These are phyloP conservation scores for Globisporangium radiosum DNA, from an alignment of 352 stramenopile species.

Conservation along the genomic window DNA sequence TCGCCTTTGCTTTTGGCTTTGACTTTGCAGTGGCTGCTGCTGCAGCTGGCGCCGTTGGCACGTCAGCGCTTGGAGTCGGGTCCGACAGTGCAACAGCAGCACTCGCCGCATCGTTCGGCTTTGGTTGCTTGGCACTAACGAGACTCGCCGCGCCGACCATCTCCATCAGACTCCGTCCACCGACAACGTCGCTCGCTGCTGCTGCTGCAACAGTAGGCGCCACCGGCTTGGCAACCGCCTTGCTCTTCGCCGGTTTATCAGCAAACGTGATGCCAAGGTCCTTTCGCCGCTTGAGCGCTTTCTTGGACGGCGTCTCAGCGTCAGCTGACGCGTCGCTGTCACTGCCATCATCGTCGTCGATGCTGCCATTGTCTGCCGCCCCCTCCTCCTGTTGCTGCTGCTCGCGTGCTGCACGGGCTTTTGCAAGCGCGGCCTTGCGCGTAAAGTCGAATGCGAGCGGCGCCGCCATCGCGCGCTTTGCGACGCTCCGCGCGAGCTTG, in stretches of 20 bases:
- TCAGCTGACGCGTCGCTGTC: conserved; percentile 3
- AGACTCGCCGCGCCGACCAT: conserved; percentile 11
- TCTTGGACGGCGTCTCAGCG: conserved; percentile 14
- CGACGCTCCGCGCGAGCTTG: conserved; percentile 16
- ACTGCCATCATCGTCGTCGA: neutral
- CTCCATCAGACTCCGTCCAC: conserved; percentile 16
- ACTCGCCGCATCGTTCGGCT: neutral
- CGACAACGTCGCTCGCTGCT: neutral
- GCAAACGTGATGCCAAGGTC: conserved; percentile 12
- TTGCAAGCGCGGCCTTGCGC: conserved; percentile 29
- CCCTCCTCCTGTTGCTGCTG: conserved; percentile 19
- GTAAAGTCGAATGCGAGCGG: conserved; percentile 50
- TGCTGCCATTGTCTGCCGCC: neutral
- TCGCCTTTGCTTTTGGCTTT: conserved; percentile 1
- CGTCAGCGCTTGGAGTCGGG: neutral
- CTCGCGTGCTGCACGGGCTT: conserved; percentile 19
- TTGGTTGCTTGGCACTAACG: conserved; percentile 4
- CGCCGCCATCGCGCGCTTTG: conserved; percentile 18
- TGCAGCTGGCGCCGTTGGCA: neutral
- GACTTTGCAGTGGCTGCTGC: neutral
- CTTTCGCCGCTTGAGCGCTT: conserved; percentile 15
- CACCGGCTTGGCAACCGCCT: neutral
- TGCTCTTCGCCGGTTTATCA: neutral
- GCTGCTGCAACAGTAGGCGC: neutral
- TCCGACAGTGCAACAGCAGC: too few relatives aligned